Percentiles rank a stretch among this genome's conserved stretches.
These are phyloP conservation scores for Reticulomyxa filosa DNA, from an alignment of 78 protist species.

Conservation along the genomic window DNA sequence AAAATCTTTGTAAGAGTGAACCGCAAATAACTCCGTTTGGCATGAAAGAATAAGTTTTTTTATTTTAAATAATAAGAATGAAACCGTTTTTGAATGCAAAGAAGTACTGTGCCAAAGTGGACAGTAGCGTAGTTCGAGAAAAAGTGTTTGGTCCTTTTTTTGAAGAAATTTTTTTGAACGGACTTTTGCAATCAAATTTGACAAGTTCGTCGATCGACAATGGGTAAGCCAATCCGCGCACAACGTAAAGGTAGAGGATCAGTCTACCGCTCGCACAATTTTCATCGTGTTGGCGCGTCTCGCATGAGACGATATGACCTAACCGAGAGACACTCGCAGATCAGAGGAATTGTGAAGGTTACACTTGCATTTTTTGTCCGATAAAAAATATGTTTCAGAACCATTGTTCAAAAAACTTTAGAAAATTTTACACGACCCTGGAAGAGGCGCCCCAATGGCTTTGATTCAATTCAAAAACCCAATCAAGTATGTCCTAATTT, in stretches of 20 bases:
- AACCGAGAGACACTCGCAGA: slow-evolving; percentile 88
- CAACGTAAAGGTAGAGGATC: slow-evolving; percentile 44
- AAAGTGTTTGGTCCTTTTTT: too few relatives aligned
- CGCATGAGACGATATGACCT: slow-evolving; percentile 73
- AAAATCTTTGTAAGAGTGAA: too few relatives aligned
- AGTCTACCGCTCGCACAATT: slow-evolving; percentile 50
- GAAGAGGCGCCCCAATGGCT: slow-evolving; percentile 99
- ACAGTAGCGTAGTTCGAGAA: too few relatives aligned
- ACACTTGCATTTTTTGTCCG: background rate
- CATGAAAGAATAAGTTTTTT: too few relatives aligned
- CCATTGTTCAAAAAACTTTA: background rate
- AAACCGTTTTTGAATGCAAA: too few relatives aligned
- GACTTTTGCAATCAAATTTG: too few relatives aligned
- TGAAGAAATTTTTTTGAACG: too few relatives aligned
- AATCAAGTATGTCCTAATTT: slow-evolving; percentile 37
- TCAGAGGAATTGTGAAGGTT: slow-evolving; percentile 30
- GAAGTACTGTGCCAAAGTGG: too few relatives aligned
- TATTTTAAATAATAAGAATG: too few relatives aligned
- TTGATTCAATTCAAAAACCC: slow-evolving; percentile 78
- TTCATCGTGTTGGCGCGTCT: slow-evolving; percentile 83
- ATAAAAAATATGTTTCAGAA: background rate
- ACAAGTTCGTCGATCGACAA: too few relatives aligned
- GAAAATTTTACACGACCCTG: slow-evolving; percentile 96
- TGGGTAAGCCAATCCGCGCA: slow-evolving; percentile 18
- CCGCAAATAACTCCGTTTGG: too few relatives aligned